Conservation (phyloP, 176 grass and related monocot genomes). For the Oryza nivara region DNA sequence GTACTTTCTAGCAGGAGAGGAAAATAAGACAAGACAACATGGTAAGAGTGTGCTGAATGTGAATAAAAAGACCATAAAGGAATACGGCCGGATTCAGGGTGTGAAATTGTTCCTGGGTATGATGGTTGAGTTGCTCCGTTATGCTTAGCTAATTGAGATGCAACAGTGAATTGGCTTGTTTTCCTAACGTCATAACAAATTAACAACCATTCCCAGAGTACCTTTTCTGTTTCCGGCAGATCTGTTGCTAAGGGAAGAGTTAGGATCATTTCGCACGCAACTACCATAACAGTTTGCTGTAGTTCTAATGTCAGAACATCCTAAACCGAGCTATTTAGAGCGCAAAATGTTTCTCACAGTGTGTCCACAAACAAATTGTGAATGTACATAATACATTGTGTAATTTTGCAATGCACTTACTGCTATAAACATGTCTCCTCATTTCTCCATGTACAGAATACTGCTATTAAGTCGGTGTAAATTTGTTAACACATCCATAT, state of each 20-base stretch:
- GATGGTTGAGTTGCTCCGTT: not conserved
- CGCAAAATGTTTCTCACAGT: not conserved
- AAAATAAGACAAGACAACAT: slow-evolving; percentile 7
- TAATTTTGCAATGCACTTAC: not conserved
- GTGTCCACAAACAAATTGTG: not conserved
- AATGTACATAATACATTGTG: not conserved
- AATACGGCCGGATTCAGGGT: not conserved
- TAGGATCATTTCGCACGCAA: not conserved
- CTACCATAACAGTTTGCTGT: not conserved
- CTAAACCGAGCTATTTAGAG: not conserved
- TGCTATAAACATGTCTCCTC: not conserved
- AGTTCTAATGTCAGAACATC: not conserved
- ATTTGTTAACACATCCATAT: not conserved
- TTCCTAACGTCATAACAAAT: not conserved
- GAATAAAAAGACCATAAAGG: not conserved
- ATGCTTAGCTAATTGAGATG: not conserved
- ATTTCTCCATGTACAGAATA: not conserved
- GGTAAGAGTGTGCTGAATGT: not conserved
- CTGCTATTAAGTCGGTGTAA: not conserved
- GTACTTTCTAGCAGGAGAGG: not conserved
- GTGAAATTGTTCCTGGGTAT: not conserved
- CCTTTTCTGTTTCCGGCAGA: not conserved
- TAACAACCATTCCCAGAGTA: not conserved
- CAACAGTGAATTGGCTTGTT: not conserved
- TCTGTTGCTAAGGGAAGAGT: not conserved